Evolutionary conservation across 2,329 filamentous ascomycete genomes (phyloP), one percentile per base, ranked within the genome.

Genomic region (Xylaria sp.): DNA sequence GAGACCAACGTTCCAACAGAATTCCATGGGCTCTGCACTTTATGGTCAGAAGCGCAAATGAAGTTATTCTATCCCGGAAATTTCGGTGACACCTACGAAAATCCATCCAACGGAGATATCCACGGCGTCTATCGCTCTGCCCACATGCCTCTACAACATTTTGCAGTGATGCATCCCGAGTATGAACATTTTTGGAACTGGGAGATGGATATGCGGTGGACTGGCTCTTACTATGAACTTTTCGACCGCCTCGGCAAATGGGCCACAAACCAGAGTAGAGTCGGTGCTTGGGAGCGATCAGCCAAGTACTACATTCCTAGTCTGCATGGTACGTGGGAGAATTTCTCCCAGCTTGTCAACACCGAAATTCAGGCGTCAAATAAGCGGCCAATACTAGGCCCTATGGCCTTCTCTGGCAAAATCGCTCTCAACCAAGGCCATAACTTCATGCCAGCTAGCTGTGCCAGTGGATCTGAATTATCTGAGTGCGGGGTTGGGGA

Each of bases 31-130:
- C 87, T 97, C 77, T 92, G 90, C 50, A 93, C 91, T 0, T 82
- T 96, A 5, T 97, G 93, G 93, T 94, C 92, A 2, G 92, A 96
- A 77, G 85, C 88, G 59, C 92, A 95, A 78, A 95, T 97, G 92
- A 85, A 86, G 63, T 84, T 94, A 63, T 89, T 93, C 77, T 97
- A 96, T 75, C 78, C 86, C 67, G 87, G 87, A 1, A 86, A 88
- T 45, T 90, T 94, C n/a, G 89, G 91, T 72, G 87, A 90, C 50
- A 87, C 89, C 1, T 88, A 90, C 73, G 82, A 85, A 61, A 87
- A 87, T 74, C 85, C 85, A 6, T 84, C 83, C 63, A 79, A 86
- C 69, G 83, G 81, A 15, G 85, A 87, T 59, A 83, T 92, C 31
- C 89, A 91, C 55, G 89, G 91, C 2, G 89, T 92, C 56, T 92